These are phyloP conservation scores for Choiromyces venosus DNA, from an alignment of 495 filamentous ascomycete genomes.

Conservation along the genomic window DNA sequence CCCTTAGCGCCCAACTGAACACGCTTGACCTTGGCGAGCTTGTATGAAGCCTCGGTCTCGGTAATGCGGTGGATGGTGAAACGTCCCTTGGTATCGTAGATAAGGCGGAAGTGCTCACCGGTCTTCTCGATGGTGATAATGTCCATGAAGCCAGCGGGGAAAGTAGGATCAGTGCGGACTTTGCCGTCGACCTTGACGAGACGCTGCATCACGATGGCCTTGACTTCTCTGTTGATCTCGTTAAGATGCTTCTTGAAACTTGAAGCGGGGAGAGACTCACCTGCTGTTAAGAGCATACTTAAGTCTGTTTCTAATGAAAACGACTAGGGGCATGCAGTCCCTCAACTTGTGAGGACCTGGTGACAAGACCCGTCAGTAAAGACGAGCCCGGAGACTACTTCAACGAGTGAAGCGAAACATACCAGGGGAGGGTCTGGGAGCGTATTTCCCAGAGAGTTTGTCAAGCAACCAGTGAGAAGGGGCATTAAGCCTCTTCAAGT, in stretches of 20 bases:
- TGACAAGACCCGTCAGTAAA: conserved; percentile 43
- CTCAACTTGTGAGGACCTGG: conserved; percentile 98
- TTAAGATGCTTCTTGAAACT: conserved; percentile 4
- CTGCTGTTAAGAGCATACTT: conserved; percentile 96
- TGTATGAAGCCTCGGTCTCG: conserved; percentile 95
- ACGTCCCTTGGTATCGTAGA: conserved; percentile 99
- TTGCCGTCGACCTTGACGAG: conserved; percentile 99
- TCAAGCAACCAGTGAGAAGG: conserved; percentile 99
- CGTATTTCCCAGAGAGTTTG: conserved; percentile 97
- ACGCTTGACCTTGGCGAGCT: conserved; percentile 98
- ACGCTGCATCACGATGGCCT: conserved; percentile 98
- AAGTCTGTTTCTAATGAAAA: conserved; percentile 98
- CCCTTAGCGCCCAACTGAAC: conserved; percentile 98
- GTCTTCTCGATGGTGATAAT: conserved; percentile 99
- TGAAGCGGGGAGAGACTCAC: conserved; percentile 18
- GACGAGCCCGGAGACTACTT: conserved; percentile 44
- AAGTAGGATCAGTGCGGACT: conserved; percentile 97
- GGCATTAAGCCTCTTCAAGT: conserved; percentile 98
- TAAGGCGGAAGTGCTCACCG: conserved; percentile 97
- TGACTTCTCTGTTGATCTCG: conserved; percentile 61
- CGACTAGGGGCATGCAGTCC: conserved; percentile 97
- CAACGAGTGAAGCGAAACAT: conserved; percentile 42
- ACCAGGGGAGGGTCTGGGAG: conserved; percentile 73
- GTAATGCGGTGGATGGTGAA: conserved; percentile 99
- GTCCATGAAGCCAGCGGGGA: conserved; percentile 98